Evolutionary conservation across 768 basidiomycete genomes (phyloP).

Genomic region (Collybiopsis confluens): DNA sequence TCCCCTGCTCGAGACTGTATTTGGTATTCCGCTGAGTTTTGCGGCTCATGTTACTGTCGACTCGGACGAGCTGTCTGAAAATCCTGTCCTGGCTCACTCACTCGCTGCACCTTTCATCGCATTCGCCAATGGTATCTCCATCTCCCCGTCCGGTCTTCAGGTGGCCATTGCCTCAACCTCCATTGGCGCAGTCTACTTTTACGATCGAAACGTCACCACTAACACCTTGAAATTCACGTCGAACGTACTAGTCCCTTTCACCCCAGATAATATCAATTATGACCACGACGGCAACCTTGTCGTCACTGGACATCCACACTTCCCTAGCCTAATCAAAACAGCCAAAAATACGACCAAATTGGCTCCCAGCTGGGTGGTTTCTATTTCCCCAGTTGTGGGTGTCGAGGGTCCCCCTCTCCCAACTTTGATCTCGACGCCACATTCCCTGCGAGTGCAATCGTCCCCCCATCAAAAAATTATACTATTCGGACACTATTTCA

Average conservation of each 20-base stretch:
- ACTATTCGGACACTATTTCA: slow-evolving; percentile 65
- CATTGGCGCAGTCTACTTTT: slow-evolving; percentile 43
- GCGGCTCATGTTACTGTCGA: slow-evolving; percentile 51
- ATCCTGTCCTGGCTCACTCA: slow-evolving; percentile 28
- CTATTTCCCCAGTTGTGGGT: slow-evolving; percentile 30
- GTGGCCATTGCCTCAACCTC: slow-evolving; percentile 59
- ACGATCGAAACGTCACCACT: slow-evolving; percentile 41
- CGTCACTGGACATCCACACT: slow-evolving; percentile 66
- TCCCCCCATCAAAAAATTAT: slow-evolving; percentile 29
- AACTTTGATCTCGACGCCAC: slow-evolving; percentile 44
- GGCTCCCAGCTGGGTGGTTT: slow-evolving; percentile 58
- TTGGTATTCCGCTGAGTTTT: slow-evolving; percentile 56
- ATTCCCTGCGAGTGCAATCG: slow-evolving; percentile 39
- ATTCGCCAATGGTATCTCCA: slow-evolving; percentile 66
- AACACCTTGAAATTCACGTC: slow-evolving; percentile 37
- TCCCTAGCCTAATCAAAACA: slow-evolving; percentile 43
- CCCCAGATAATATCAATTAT: slow-evolving; percentile 58
- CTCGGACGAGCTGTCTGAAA: slow-evolving; percentile 15
- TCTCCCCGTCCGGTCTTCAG: slow-evolving; percentile 45
- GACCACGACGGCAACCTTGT: slow-evolving; percentile 44
- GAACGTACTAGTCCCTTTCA: slow-evolving; percentile 49
- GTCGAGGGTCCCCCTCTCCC: slow-evolving; percentile 1
- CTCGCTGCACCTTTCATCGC: slow-evolving; percentile 46
- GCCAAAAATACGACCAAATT: slow-evolving; percentile 37
- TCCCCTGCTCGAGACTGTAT: slow-evolving; percentile 50